Percentiles rank a stretch among this genome's conserved stretches.
These are phyloP conservation scores for Eucalyptus polyanthemos DNA, from an alignment of 345 rosid genomes.

Conservation along the genomic window DNA sequence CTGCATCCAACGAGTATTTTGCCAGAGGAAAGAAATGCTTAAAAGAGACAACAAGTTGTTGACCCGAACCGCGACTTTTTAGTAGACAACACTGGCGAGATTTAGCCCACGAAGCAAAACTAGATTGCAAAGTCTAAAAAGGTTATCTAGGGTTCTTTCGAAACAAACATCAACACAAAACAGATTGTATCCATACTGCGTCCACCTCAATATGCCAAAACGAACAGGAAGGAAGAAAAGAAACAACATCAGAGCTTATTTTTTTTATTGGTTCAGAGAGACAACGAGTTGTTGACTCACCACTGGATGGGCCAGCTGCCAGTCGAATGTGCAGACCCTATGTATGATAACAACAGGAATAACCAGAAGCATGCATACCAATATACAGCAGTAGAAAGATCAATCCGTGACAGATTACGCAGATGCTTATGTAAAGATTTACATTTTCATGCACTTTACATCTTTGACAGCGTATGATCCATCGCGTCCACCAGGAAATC, in stretches of 20 bases:
- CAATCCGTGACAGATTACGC: neutral
- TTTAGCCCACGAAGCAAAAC: neutral
- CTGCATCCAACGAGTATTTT: neutral
- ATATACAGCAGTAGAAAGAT: neutral
- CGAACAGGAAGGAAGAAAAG: neutral
- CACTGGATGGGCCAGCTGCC: neutral
- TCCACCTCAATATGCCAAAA: neutral
- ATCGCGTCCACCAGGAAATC: slow-evolving; percentile 78
- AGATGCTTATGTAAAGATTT: neutral
- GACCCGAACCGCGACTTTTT: neutral
- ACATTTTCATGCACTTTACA: slow-evolving; percentile 20
- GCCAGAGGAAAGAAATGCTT: neutral
- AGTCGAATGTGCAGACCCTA: neutral
- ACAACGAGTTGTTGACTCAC: slow-evolving; percentile 55
- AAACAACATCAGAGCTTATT: neutral
- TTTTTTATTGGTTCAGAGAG: slow-evolving; percentile 4
- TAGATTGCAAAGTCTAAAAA: neutral
- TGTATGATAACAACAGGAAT: neutral
- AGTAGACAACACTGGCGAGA: neutral
- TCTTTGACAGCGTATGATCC: slow-evolving; percentile 65
- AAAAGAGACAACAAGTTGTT: neutral
- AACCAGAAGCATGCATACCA: neutral
- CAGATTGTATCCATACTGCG: neutral
- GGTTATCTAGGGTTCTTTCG: neutral
- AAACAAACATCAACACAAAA: neutral